phyloP scores from a whole-genome alignment of 2,329 filamentous ascomycete genomes.

The Ophiostoma piceae region DNA sequence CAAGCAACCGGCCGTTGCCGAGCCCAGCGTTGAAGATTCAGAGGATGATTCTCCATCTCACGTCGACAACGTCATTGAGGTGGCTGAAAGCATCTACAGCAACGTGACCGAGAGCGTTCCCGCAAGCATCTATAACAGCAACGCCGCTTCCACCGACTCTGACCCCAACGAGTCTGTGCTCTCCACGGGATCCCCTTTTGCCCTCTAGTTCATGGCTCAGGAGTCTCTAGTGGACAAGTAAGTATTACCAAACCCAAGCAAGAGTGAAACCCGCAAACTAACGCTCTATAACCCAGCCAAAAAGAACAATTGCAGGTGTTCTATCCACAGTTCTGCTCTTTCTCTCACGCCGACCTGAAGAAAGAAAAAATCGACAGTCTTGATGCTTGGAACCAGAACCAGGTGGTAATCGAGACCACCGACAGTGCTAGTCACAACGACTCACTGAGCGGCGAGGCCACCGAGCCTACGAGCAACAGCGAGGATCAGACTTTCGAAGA shows the following conservation, averaged over 20 bases:
- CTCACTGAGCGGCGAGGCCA: neutral
- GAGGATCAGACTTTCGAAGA: neutral
- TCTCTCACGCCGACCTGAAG: neutral
- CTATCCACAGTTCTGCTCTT: neutral
- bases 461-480: neutral
- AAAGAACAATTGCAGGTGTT: neutral
- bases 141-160: neutral
- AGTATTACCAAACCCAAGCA: neutral
- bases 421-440: neutral
- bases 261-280: neutral
- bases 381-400: neutral
- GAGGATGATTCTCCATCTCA: neutral
- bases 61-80: neutral
- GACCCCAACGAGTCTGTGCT: neutral
- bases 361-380: neutral
- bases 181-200: neutral
- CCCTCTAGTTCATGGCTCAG: neutral
- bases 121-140: neutral
- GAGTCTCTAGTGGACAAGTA: neutral
- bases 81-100: neutral
- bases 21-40: neutral
- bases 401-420: neutral
- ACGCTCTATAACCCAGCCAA: neutral
- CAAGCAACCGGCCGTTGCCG: neutral
- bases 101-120: neutral